A percentile compares a stretch with the other conserved stretches of the same genome.
Evolutionary conservation across 2,329 filamentous ascomycete genomes (phyloP).

Genomic region (Fusarium pseudoanthophilum): DNA sequence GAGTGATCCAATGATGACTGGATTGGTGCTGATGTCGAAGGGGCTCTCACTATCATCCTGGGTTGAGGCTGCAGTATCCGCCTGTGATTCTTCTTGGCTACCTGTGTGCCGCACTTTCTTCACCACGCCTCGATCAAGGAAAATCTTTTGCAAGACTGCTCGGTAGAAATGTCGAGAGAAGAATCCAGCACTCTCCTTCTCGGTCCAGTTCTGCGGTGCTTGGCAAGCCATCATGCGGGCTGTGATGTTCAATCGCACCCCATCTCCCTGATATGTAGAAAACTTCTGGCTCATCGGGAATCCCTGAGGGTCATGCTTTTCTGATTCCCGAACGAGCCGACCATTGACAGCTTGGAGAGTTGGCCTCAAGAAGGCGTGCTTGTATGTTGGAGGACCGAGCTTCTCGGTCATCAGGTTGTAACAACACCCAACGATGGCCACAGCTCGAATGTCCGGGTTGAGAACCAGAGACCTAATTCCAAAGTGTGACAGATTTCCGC

Average conservation of each 20-base stretch:
- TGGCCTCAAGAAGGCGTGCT: constrained; percentile 80
- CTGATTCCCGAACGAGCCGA: constrained; percentile 74
- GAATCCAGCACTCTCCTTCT: constrained; percentile 82
- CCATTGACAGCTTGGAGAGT: constrained; percentile 73
- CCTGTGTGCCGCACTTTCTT: constrained; percentile 63
- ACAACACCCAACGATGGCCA: constrained; percentile 97
- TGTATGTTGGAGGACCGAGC: constrained; percentile 86
- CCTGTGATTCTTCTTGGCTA: constrained; percentile 40
- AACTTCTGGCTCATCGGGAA: constrained; percentile 90
- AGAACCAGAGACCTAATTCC: constrained; percentile 86
- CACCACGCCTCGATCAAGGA: constrained; percentile 85
- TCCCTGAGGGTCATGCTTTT: constrained; percentile 84
- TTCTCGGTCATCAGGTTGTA: constrained; percentile 96
- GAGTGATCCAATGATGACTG: constrained; percentile 87
- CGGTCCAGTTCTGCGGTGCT: constrained; percentile 91
- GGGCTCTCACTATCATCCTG: constrained; percentile 50
- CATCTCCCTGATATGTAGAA: constrained; percentile 65
- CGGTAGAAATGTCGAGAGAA: constrained; percentile 95
- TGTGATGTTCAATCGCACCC: constrained; percentile 91
- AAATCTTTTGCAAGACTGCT: constrained; percentile 89
- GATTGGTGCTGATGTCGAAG: constrained; percentile 72
- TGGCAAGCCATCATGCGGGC: constrained; percentile 98
- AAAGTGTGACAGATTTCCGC: constrained; percentile 96
- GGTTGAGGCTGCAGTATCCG: constrained; percentile 13
- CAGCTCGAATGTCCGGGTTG: constrained; percentile 86